Percentiles rank a stretch among this genome's conserved stretches.
Evolutionary conservation across 257 asterid species (phyloP).

Genomic region (Solanum pimpinellifolium): DNA sequence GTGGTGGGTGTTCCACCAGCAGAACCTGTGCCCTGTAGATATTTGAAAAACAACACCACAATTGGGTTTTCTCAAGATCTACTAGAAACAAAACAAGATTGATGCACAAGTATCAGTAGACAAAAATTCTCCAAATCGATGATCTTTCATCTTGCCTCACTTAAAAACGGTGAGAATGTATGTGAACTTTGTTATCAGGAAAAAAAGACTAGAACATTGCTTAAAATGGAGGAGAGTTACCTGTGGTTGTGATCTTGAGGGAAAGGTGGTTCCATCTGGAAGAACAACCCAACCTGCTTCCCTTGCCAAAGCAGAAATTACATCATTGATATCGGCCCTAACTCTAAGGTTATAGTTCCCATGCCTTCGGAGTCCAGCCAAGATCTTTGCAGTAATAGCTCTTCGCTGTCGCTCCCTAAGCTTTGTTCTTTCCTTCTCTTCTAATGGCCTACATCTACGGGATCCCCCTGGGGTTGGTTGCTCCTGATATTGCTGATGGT

Average conservation of each 20-base stretch:
- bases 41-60: constrained; percentile 4
- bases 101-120: neutral
- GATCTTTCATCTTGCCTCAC: neutral
- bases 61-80: neutral
- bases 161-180: neutral
- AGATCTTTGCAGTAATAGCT: constrained; percentile 92
- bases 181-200: neutral
- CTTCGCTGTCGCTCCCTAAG: constrained; percentile 92
- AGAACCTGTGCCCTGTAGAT: constrained; percentile 42
- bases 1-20: constrained; percentile 33
- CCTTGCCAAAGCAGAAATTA: constrained; percentile 94
- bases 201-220: neutral
- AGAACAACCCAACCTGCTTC: constrained; percentile 99
- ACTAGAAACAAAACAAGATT: constrained; percentile 1
- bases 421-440: constrained; percentile 97
- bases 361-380: constrained; percentile 95
- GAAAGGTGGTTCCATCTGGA: constrained; percentile 99
- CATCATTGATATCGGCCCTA: constrained; percentile 96
- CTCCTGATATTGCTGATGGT: constrained; percentile 62
- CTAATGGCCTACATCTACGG: constrained; percentile 89
- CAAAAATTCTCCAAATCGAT: neutral
- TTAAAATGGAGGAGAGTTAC: constrained; percentile 19
- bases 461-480: constrained; percentile 63
- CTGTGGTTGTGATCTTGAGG: constrained; percentile 59
- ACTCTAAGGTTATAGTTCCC: constrained; percentile 97